Percentiles rank a stretch among this genome's conserved stretches.
Evolutionary conservation across 2,329 filamentous ascomycete genomes (phyloP).

Genomic region (Phialocephala sp.): DNA sequence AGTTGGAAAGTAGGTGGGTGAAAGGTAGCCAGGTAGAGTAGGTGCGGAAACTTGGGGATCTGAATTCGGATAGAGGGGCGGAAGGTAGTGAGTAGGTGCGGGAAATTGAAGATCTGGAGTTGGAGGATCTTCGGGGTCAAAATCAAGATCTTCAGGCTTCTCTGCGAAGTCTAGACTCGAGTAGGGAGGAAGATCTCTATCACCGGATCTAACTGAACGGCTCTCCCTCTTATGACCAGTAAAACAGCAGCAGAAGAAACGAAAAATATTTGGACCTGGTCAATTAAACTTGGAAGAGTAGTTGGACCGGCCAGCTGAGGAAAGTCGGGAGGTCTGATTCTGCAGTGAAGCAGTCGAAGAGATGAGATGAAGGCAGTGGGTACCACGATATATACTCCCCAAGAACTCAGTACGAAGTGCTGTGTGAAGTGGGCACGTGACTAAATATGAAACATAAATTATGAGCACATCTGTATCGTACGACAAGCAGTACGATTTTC

Average conservation of each 20-base stretch:
- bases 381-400: conserved; percentile 3
- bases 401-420: not conserved
- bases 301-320: not conserved
- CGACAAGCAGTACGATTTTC: conserved; percentile 11
- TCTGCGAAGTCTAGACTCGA: not conserved
- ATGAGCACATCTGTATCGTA: not conserved
- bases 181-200: conserved; percentile 7
- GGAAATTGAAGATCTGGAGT: not conserved
- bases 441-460: conserved; percentile 7
- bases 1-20: not conserved
- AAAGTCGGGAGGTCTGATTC: not conserved
- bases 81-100: conserved; percentile 3
- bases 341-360: not conserved
- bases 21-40: not conserved
- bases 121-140: conserved; percentile 2
- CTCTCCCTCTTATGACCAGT: conserved; percentile 6
- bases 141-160: not conserved
- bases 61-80: conserved; percentile 2
- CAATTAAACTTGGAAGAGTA: not conserved
- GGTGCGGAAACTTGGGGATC: not conserved
- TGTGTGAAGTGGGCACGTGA: conserved; percentile 8
- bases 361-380: conserved; percentile 6
- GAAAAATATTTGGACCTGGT: conserved; percentile 1
- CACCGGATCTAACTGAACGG: conserved; percentile 10
- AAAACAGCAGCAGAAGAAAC: conserved; percentile 2